phyloP scores from a whole-genome alignment of 202 grass and related monocot species.

The Eragrostis tef region DNA sequence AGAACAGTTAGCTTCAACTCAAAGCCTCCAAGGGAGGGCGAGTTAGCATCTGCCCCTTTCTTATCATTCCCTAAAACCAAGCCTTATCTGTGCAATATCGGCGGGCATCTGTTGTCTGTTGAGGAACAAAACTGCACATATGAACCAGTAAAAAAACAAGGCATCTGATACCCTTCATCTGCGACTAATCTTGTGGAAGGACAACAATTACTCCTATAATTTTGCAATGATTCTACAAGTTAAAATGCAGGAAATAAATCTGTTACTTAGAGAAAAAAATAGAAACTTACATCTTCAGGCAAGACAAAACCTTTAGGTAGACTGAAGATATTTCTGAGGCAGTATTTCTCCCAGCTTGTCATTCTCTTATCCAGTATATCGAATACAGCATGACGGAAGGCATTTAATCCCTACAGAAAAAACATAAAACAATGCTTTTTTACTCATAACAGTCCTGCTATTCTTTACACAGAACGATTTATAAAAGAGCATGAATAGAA shows the following conservation, averaged over 20 bases:
- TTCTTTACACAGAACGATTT: background rate
- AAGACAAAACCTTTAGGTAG: conserved; percentile 51
- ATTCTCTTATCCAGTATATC: conserved; percentile 50
- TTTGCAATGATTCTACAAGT: conserved; percentile 12
- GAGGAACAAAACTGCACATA: background rate
- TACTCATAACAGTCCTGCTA: background rate
- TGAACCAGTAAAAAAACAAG: background rate
- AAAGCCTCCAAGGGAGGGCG: background rate
- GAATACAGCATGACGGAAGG: conserved; percentile 25
- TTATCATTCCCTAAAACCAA: background rate
- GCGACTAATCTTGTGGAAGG: background rate
- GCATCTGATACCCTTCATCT: background rate
- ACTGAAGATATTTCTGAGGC: conserved; percentile 34
- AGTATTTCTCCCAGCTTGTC: conserved; percentile 47
- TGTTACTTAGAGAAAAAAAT: background rate
- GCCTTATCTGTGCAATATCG: background rate
- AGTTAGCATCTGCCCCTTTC: background rate
- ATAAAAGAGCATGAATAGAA: background rate
- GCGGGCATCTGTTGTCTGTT: background rate
- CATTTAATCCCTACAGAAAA: conserved; percentile 47
- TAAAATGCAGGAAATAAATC: conserved; percentile 16
- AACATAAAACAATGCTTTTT: background rate
- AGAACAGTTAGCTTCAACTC: background rate
- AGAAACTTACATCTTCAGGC: conserved; percentile 40
- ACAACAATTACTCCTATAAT: conserved; percentile 9